Percentiles rank a stretch among this genome's conserved stretches.
Conservation (phyloP, 108 stramenopile genomes). For the Fistulifera pelliculosa region DNA sequence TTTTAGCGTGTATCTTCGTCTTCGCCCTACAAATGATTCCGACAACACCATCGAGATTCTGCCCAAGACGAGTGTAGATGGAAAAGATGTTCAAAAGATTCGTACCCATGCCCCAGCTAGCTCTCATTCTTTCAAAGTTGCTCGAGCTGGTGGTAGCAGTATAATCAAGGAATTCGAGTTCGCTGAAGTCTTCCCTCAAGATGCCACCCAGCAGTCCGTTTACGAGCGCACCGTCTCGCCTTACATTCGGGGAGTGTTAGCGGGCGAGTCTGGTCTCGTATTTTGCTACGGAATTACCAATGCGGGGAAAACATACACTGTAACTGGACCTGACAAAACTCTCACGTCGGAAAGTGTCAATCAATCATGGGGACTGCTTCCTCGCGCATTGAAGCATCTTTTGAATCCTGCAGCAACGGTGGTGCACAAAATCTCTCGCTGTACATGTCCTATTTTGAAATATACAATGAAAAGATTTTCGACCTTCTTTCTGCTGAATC, state of each 20-base stretch:
- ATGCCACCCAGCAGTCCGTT: constrained; percentile 45
- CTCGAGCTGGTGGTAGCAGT: constrained; percentile 16
- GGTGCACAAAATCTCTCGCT: constrained; percentile 32
- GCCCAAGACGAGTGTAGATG: neutral
- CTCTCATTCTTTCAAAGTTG: constrained; percentile 56
- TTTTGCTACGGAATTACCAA: constrained; percentile 98
- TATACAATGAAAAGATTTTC: constrained; percentile 96
- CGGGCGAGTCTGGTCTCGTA: constrained; percentile 69
- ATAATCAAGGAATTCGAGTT: constrained; percentile 67
- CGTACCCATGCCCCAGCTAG: constrained; percentile 63
- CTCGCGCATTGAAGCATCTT: constrained; percentile 63
- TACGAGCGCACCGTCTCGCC: constrained; percentile 58
- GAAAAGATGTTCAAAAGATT: constrained; percentile 14
- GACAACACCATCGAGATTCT: constrained; percentile 3
- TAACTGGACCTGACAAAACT: constrained; percentile 54
- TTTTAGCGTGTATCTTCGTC: constrained; percentile 2
- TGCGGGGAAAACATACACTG: constrained; percentile 97
- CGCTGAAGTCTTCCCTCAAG: constrained; percentile 51
- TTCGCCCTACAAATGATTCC: constrained; percentile 1
- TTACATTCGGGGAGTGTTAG: constrained; percentile 57
- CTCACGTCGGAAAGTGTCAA: constrained; percentile 17
- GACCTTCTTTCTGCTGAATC: constrained; percentile 68
- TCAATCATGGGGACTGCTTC: constrained; percentile 68
- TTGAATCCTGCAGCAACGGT: constrained; percentile 19
- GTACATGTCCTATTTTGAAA: constrained; percentile 87